Conservation (phyloP, 176 grass and related monocot species). For the Carex pumila region DNA sequence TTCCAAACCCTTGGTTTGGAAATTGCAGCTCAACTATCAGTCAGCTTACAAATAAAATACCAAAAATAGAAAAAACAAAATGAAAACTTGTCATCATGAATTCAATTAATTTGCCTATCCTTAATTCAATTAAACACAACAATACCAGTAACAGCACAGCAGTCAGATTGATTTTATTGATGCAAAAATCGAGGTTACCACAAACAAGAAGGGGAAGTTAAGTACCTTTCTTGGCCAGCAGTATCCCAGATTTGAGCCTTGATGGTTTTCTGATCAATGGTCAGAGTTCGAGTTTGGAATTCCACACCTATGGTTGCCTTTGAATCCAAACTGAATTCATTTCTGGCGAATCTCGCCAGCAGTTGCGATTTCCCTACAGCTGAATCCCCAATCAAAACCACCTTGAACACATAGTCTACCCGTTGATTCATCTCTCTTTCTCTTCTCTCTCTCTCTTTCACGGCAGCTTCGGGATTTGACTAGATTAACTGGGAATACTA, state of each 20-base stretch:
- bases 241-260: constrained; percentile 27
- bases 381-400: constrained; percentile 25
- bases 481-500: neutral
- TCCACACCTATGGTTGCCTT: constrained; percentile 18
- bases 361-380: constrained; percentile 20
- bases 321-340: constrained; percentile 25
- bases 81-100: neutral
- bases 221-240: constrained; percentile 23
- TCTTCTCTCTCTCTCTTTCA: neutral
- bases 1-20: neutral
- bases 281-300: constrained; percentile 11
- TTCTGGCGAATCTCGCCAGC: constrained; percentile 11
- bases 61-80: neutral
- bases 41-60: neutral
- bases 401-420: constrained; percentile 20
- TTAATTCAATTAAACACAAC: neutral
- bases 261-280: constrained; percentile 17
- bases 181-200: neutral
- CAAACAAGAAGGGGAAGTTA: neutral
- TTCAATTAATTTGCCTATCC: neutral
- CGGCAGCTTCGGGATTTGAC: neutral
- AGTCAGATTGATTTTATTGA: neutral
- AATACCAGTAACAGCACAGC: neutral
- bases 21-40: neutral
- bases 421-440: constrained; percentile 19